These are phyloP conservation scores for Aphanocladium album DNA, from an alignment of 2,329 filamentous ascomycete genomes.

Conservation along the genomic window DNA sequence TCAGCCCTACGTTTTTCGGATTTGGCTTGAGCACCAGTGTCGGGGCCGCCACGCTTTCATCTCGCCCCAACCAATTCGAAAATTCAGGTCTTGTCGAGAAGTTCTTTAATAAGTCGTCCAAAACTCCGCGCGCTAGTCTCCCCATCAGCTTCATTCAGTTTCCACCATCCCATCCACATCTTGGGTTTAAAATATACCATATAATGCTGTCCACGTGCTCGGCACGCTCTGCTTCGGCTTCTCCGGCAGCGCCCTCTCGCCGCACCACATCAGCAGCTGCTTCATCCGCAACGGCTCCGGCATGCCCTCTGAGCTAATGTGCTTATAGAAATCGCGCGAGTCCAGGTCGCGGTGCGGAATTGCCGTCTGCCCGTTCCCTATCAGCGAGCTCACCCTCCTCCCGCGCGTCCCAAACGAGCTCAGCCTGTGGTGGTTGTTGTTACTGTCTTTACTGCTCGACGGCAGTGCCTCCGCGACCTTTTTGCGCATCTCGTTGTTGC, in stretches of 20 bases:
- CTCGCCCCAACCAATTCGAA: conserved; percentile 86
- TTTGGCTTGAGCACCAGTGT: conserved; percentile 77
- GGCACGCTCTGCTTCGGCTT: conserved; percentile 66
- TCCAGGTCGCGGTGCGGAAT: conserved; percentile 83
- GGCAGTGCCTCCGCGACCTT: conserved; percentile 41
- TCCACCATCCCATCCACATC: background rate
- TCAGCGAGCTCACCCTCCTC: conserved; percentile 84
- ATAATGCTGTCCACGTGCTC: conserved; percentile 66
- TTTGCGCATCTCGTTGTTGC: conserved; percentile 90
- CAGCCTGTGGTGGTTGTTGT: conserved; percentile 46
- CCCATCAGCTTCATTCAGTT: conserved; percentile 8
- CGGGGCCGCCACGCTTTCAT: conserved; percentile 49
- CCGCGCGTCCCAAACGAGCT: conserved; percentile 90
- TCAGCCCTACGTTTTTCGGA: conserved; percentile 80
- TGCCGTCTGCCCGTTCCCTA: conserved; percentile 79
- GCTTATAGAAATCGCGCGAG: conserved; percentile 85
- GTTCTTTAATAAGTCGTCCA: conserved; percentile 86
- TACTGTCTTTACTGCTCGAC: conserved; percentile 33
- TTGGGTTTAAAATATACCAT: conserved; percentile 54
- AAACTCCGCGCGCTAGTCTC: conserved; percentile 84
- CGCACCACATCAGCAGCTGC: conserved; percentile 91
- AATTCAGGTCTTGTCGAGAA: conserved; percentile 76
- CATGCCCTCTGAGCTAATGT: conserved; percentile 80
- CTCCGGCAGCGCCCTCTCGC: conserved; percentile 73
- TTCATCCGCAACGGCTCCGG: conserved; percentile 90